Conservation (phyloP, 768 basidiomycete species). For the Kwoniella sp. region DNA sequence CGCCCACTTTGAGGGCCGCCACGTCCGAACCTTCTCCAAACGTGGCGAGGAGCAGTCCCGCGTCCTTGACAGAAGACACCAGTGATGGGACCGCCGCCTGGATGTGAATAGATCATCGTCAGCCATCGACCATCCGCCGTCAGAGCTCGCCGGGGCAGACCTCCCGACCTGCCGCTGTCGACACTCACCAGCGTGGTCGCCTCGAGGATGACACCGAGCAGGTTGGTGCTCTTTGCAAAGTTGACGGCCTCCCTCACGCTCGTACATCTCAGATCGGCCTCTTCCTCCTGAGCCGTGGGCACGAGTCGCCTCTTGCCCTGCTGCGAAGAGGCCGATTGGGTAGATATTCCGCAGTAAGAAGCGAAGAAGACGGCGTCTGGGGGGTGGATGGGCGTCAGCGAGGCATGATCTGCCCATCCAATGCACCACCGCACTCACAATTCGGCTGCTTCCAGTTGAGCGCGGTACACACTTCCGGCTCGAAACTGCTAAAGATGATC, state of each 20-base stretch:
- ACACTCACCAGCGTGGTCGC: conserved; percentile 72
- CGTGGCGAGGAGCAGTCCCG: conserved; percentile 79
- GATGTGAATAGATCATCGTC: neutral
- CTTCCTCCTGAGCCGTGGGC: conserved; percentile 47
- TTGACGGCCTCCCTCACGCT: conserved; percentile 88
- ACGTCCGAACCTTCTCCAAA: conserved; percentile 61
- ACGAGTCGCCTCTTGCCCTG: conserved; percentile 18
- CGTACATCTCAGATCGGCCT: conserved; percentile 54
- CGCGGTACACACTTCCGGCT: conserved; percentile 80
- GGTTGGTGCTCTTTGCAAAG: conserved; percentile 85
- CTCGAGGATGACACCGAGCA: conserved; percentile 86
- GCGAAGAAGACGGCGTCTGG: conserved; percentile 80
- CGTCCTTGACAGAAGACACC: conserved; percentile 79
- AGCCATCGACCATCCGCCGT: neutral
- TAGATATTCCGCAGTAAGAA: conserved; percentile 70
- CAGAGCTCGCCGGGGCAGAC: neutral
- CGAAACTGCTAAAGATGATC: conserved; percentile 88
- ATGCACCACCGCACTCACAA: conserved; percentile 56
- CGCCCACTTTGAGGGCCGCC: conserved; percentile 35
- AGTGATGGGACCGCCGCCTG: conserved; percentile 85
- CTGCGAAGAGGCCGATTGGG: conserved; percentile 16
- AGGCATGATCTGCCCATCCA: neutral
- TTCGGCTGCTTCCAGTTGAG: conserved; percentile 99
- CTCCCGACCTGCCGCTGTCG: neutral
- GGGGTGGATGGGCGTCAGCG: neutral